Conservation (phyloP, 2,329 filamentous ascomycete genomes). For the Fusarium burgessii region DNA sequence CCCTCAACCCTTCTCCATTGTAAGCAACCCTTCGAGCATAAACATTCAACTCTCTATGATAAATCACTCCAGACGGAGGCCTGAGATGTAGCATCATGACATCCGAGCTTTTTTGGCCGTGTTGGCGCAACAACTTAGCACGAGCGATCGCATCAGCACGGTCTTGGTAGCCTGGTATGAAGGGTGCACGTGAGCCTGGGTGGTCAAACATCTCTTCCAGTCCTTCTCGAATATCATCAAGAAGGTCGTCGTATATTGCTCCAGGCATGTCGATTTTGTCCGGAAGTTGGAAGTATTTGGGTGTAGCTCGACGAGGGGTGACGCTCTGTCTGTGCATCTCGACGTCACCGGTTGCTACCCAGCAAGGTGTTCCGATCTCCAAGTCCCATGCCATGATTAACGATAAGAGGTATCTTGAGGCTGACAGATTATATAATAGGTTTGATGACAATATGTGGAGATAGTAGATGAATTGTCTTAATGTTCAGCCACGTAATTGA, state of each 20-base stretch:
- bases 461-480: neutral
- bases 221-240: neutral
- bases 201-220: neutral
- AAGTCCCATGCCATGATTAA: neutral
- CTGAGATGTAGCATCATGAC: neutral
- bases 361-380: neutral
- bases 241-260: neutral
- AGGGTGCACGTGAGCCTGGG: neutral
- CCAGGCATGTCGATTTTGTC: neutral
- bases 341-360: neutral
- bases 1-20: neutral
- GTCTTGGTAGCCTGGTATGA: neutral
- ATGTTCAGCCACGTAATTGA: neutral
- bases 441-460: rapidly evolving
- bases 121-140: neutral
- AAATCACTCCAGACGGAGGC: neutral
- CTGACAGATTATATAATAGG: rapidly evolving
- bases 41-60: neutral
- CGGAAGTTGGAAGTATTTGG: neutral
- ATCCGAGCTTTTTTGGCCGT: neutral
- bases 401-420: rapidly evolving
- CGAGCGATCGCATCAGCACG: neutral
- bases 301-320: neutral
- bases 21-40: neutral
- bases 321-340: conserved; percentile 2